Conservation (phyloP, 768 basidiomycete genomes). For the Amanita subjunquillea region DNA sequence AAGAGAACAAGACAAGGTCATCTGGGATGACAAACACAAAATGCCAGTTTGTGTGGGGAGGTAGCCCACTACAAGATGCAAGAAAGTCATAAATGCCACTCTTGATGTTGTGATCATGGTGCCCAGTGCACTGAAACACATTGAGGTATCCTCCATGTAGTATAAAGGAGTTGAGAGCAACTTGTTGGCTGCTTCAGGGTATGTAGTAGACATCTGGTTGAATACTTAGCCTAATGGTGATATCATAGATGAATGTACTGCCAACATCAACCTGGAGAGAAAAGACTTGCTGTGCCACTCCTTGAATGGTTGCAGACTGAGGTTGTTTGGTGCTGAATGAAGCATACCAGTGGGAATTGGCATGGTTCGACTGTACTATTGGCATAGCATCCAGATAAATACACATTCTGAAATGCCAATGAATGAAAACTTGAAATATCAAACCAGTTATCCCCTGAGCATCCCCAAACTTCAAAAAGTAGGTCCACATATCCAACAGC, state of each 20-base stretch:
- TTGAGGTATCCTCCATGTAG: neutral
- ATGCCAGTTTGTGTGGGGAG: conserved; percentile 6
- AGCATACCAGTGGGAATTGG: neutral
- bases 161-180: neutral
- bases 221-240: neutral
- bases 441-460: neutral
- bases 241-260: neutral
- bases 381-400: neutral
- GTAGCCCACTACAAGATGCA: conserved; percentile 4
- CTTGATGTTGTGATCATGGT: conserved; percentile 5
- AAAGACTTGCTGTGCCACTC: neutral
- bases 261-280: conserved; percentile 1
- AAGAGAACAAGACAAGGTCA: conserved; percentile 6
- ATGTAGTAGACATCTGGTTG: neutral
- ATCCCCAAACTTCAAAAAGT: neutral
- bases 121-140: neutral
- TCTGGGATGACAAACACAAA: conserved; percentile 6
- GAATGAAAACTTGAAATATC: neutral
- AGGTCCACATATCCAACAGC: neutral
- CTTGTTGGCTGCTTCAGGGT: neutral
- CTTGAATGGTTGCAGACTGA: neutral
- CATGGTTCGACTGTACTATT: neutral
- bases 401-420: neutral
- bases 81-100: conserved; percentile 4
- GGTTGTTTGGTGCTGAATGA: neutral